Percentiles rank a stretch among this genome's conserved stretches.
Evolutionary conservation across 2,329 filamentous ascomycete genomes (phyloP).

Genomic region (Sarocladiaceae sp.): DNA sequence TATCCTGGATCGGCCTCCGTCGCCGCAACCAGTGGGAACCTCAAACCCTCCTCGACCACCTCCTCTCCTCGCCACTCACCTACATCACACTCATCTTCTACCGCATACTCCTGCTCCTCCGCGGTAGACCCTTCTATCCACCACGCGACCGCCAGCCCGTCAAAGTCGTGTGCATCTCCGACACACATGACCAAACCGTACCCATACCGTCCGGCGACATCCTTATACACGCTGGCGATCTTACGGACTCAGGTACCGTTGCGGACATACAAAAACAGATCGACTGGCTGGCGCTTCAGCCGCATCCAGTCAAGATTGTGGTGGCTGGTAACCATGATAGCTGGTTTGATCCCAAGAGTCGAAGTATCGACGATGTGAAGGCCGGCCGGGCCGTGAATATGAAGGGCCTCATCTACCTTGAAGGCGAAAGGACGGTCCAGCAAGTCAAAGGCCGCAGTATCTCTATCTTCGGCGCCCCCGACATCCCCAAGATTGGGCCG

Average conservation of each 20-base stretch:
- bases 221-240: constrained; percentile 83
- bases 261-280: constrained; percentile 74
- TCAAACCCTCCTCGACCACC: constrained; percentile 51
- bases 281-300: constrained; percentile 70
- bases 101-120: constrained; percentile 57
- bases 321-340: constrained; percentile 87
- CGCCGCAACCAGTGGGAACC: constrained; percentile 41
- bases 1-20: constrained; percentile 39
- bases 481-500: constrained; percentile 71
- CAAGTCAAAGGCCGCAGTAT: constrained; percentile 52
- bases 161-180: constrained; percentile 80
- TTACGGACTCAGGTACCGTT: constrained; percentile 66
- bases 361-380: constrained; percentile 49
- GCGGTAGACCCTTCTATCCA: constrained; percentile 56
- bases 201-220: constrained; percentile 70
- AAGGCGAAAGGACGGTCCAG: constrained; percentile 60
- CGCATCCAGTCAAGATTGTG: constrained; percentile 73
- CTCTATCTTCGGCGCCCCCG: constrained; percentile 69
- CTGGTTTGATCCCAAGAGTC: constrained; percentile 66
- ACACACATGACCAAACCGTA: constrained; percentile 68
- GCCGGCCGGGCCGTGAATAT: constrained; percentile 52
- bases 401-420: constrained; percentile 66
- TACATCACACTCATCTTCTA: constrained; percentile 58
- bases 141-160: constrained; percentile 51
- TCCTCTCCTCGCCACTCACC: constrained; percentile 63